Percentiles rank a stretch among this genome's conserved stretches.
phyloP scores from a whole-genome alignment of 1,284 basidiomycete species.

The Taiwanofungus camphoratus region DNA sequence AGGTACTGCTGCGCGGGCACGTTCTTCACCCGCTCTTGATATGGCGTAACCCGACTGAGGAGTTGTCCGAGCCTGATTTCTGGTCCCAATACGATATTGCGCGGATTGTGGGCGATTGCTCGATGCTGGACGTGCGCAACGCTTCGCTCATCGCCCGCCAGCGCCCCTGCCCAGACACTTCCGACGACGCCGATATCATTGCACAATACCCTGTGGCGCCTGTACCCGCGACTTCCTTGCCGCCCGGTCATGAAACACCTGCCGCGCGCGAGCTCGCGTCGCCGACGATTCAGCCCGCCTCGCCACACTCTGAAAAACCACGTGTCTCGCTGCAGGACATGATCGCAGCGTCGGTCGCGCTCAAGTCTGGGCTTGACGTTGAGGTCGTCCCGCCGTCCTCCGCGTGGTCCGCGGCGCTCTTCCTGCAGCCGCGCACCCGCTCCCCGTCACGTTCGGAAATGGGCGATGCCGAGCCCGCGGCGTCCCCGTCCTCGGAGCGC shows the following conservation, averaged over 20 bases:
- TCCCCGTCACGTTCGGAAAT: slow-evolving; percentile 14
- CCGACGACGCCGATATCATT: neutral
- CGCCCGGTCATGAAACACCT: neutral
- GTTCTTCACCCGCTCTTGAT: slow-evolving; percentile 71
- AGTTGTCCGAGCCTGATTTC: slow-evolving; percentile 57
- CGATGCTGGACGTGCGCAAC: slow-evolving; percentile 62
- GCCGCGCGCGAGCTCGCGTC: neutral
- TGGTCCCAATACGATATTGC: slow-evolving; percentile 66
- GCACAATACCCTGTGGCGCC: slow-evolving; percentile 4
- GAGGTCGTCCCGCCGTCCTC: slow-evolving; percentile 38
- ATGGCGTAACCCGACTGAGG: slow-evolving; percentile 54
- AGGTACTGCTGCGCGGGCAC: slow-evolving; percentile 70
- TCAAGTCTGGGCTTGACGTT: slow-evolving; percentile 61
- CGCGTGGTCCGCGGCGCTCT: slow-evolving; percentile 18
- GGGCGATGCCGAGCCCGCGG: neutral
- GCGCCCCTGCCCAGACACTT: slow-evolving; percentile 1
- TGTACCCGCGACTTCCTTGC: slow-evolving; percentile 5
- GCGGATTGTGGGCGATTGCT: slow-evolving; percentile 65
- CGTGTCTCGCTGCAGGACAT: slow-evolving; percentile 66
- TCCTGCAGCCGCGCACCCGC: slow-evolving; percentile 16
- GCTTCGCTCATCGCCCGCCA: slow-evolving; percentile 32
- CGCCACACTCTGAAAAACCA: neutral
- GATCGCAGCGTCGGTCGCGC: slow-evolving; percentile 59
- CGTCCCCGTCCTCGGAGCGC: slow-evolving; percentile 2
- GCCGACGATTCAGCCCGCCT: slow-evolving; percentile 1